Evolutionary conservation across 78 protist genomes (phyloP).

Genomic region (Dictyostelium citrinum): DNA sequence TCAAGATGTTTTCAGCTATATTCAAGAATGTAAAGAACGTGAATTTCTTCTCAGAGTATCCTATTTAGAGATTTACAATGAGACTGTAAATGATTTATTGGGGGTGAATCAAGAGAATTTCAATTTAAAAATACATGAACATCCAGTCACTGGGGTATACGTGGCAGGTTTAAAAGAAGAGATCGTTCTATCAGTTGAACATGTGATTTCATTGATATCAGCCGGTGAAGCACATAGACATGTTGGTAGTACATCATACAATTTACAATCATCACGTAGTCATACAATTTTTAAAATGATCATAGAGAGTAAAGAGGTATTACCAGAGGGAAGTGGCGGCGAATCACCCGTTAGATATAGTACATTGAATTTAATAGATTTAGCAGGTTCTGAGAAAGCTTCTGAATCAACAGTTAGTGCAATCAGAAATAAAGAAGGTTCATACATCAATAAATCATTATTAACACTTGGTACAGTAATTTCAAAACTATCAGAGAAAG

Average conservation of each 20-base stretch:
- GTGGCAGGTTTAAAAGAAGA: conserved; percentile 84
- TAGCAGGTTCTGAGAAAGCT: conserved; percentile 93
- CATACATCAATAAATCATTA: conserved; percentile 87
- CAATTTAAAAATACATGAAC: conserved; percentile 66
- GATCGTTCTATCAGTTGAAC: conserved; percentile 77
- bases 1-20: conserved; percentile 51
- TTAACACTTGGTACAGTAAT: conserved; percentile 91
- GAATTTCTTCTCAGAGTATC: conserved; percentile 84
- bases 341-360: conserved; percentile 17
- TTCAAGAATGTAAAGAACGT: conserved; percentile 38
- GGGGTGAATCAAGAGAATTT: conserved; percentile 38
- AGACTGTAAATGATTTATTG: conserved; percentile 81
- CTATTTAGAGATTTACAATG: conserved; percentile 91
- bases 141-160: conserved; percentile 36
- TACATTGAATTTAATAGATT: conserved; percentile 88
- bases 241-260: conserved; percentile 87
- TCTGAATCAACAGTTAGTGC: conserved; percentile 73
- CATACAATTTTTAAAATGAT: conserved; percentile 93
- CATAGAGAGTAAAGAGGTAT: conserved; percentile 60
- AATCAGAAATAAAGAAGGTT: conserved; percentile 88
- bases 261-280: conserved; percentile 89
- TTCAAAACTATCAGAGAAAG: conserved; percentile 63
- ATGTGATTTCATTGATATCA: conserved; percentile 72
- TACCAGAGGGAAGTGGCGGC: not conserved
- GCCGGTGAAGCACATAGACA: conserved; percentile 80